These are phyloP conservation scores for Loxodes magnus DNA, from an alignment of 73 alveolate genomes.

Conservation along the genomic window DNA sequence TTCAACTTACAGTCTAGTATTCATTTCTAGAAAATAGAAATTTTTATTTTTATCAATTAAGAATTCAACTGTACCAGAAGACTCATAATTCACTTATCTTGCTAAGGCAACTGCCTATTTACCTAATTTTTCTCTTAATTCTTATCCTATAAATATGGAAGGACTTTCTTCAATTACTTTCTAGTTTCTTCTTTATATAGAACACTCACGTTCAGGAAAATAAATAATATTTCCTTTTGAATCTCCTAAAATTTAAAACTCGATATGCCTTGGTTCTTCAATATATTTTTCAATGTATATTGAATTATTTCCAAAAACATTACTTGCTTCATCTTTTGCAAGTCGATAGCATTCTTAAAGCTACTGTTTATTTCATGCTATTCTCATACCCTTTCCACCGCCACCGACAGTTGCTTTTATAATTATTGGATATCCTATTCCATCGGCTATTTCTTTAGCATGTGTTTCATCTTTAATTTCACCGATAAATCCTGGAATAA, in stretches of 20 bases:
- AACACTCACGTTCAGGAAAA: constrained; percentile 83
- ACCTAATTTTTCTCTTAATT: constrained; percentile 51
- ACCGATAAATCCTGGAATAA: constrained; percentile 48
- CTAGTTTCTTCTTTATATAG: constrained; percentile 83
- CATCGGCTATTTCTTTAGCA: constrained; percentile 41
- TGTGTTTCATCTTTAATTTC: constrained; percentile 25
- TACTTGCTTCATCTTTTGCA: constrained; percentile 64
- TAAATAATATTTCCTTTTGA: constrained; percentile 69
- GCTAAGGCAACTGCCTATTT: constrained; percentile 24
- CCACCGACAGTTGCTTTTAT: constrained; percentile 88
- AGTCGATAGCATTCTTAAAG: constrained; percentile 52
- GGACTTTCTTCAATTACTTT: constrained; percentile 89
- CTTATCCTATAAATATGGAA: constrained; percentile 32
- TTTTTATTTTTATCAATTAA: constrained; percentile 56
- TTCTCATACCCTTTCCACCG: constrained; percentile 91
- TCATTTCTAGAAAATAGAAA: constrained; percentile 84
- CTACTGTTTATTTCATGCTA: constrained; percentile 56
- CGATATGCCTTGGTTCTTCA: constrained; percentile 89
- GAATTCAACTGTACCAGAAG: constrained; percentile 71
- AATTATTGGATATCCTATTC: constrained; percentile 80
- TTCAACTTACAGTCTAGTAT: constrained; percentile 83
- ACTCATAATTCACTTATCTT: constrained; percentile 12
- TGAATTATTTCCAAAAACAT: constrained; percentile 72
- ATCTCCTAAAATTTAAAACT: constrained; percentile 77
- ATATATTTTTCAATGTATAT: constrained; percentile 81